Conservation (phyloP, 495 filamentous ascomycete genomes). For the Symbiotaphrina buchneri region DNA sequence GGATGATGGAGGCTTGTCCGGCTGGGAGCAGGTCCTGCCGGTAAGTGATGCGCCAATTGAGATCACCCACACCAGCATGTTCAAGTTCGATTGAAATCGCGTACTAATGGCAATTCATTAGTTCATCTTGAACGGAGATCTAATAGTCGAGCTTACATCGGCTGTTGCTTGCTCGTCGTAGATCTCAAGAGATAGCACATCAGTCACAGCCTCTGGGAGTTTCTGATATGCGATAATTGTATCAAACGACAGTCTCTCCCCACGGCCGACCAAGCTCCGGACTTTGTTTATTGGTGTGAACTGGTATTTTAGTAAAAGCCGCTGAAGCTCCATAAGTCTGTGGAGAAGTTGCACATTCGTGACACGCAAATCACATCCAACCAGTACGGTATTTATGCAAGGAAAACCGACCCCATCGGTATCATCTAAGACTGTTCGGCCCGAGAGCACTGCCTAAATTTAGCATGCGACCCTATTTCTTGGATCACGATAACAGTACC, state of each 20-base stretch:
- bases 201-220: conserved; percentile 4
- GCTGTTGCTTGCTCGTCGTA: conserved; percentile 29
- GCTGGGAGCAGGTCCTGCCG: conserved; percentile 31
- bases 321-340: conserved; percentile 36
- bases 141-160: conserved; percentile 18
- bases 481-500: neutral
- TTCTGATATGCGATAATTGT: conserved; percentile 67
- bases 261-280: conserved; percentile 36
- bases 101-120: conserved; percentile 20
- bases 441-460: conserved; percentile 26
- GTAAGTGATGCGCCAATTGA: conserved; percentile 39
- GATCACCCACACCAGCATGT: conserved; percentile 15
- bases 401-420: conserved; percentile 38
- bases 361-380: conserved; percentile 22
- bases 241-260: conserved; percentile 43
- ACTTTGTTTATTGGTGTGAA: conserved; percentile 43
- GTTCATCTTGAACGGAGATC: neutral
- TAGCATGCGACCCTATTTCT: neutral
- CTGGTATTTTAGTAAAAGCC: conserved; percentile 37
- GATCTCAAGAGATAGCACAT: conserved; percentile 17
- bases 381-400: conserved; percentile 50
- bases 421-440: conserved; percentile 28
- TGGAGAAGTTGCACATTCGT: conserved; percentile 30
- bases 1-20: conserved; percentile 34
- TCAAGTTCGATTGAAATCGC: conserved; percentile 52